phyloP scores from a whole-genome alignment of 1,284 basidiomycete species.

The Ganoderma leucocontextum region DNA sequence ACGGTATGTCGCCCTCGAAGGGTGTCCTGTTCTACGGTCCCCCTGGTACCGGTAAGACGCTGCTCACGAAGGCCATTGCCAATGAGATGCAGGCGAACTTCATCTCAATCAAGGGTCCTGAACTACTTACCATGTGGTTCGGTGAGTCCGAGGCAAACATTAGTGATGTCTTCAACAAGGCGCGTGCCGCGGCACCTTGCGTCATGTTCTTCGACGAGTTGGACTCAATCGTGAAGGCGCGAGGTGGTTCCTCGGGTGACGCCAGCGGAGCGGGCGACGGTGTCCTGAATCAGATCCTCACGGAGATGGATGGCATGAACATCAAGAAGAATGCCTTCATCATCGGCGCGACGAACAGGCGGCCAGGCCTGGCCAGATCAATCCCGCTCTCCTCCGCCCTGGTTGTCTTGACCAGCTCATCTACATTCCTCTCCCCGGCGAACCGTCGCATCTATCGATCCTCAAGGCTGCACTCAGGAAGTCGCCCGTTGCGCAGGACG shows the following conservation, averaged over 20 bases:
- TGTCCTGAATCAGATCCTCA: conserved; percentile 96
- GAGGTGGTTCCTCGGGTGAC: conserved; percentile 86
- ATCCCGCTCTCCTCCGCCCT: conserved; percentile 95
- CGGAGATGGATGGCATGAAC: conserved; percentile 99
- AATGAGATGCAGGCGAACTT: conserved; percentile 99
- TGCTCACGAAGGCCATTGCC: conserved; percentile 97
- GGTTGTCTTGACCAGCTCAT: conserved; percentile 97
- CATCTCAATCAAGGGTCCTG: conserved; percentile 96
- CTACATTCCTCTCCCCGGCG: conserved; percentile 95
- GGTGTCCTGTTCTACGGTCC: conserved; percentile 98
- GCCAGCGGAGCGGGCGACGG: conserved; percentile 96
- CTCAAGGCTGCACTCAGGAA: conserved; percentile 93
- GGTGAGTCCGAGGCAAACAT: conserved; percentile 99
- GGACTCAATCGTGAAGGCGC: conserved; percentile 97
- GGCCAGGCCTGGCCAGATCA: conserved; percentile 99
- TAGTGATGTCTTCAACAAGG: conserved; percentile 99
- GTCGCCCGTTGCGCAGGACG: conserved; percentile 87
- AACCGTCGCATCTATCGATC: conserved; percentile 90
- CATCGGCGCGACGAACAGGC: conserved; percentile 99
- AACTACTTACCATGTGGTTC: conserved; percentile 99
- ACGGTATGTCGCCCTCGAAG: conserved; percentile 99
- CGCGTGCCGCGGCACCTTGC: conserved; percentile 97
- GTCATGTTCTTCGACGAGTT: conserved; percentile 99
- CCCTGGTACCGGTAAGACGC: conserved; percentile 96
- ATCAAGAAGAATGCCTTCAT: conserved; percentile 99